Percentiles rank a stretch among this genome's conserved stretches.
phyloP scores from a whole-genome alignment of 2,329 filamentous ascomycete species.

The Mycosphaerelloides madeirae region DNA sequence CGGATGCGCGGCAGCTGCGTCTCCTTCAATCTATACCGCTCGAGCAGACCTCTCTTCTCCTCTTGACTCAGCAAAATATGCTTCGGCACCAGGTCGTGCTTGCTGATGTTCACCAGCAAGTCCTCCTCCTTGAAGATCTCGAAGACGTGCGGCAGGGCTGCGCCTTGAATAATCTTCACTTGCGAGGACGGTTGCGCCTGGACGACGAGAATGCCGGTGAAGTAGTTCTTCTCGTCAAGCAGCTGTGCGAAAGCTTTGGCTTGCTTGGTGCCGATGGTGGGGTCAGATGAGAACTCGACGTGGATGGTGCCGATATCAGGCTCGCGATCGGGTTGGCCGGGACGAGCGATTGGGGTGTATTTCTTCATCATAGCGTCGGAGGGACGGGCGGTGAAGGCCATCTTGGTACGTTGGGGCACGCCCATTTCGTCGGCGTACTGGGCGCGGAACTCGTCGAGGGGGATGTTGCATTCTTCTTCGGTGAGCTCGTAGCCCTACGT shows the following conservation, averaged over 20 bases:
- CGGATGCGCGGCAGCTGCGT: constrained; percentile 92
- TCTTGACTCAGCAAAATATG: constrained; percentile 85
- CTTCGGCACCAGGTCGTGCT: constrained; percentile 92
- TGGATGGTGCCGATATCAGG: constrained; percentile 78
- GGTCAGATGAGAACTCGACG: constrained; percentile 82
- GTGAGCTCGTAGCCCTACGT: constrained; percentile 84
- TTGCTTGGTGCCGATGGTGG: constrained; percentile 81
- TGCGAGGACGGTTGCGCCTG: constrained; percentile 76
- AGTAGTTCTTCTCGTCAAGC: constrained; percentile 73
- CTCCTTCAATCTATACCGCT: constrained; percentile 93
- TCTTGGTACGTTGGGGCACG: constrained; percentile 70
- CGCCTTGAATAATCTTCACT: constrained; percentile 79
- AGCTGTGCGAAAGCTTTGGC: constrained; percentile 84
- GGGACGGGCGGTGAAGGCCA: constrained; percentile 84
- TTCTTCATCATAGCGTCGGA: constrained; percentile 78
- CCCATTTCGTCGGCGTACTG: constrained; percentile 70
- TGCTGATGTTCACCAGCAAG: constrained; percentile 94
- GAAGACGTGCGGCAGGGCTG: constrained; percentile 72
- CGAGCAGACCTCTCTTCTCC: constrained; percentile 80
- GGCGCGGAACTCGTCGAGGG: constrained; percentile 72
- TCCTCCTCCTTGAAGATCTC: constrained; percentile 97
- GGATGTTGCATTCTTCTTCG: constrained; percentile 82
- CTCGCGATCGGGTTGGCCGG: constrained; percentile 52
- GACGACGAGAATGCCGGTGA: constrained; percentile 87
- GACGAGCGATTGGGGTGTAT: constrained; percentile 67